phyloP scores from a whole-genome alignment of 73 alveolate species.

The Uronychia binucleata region DNA sequence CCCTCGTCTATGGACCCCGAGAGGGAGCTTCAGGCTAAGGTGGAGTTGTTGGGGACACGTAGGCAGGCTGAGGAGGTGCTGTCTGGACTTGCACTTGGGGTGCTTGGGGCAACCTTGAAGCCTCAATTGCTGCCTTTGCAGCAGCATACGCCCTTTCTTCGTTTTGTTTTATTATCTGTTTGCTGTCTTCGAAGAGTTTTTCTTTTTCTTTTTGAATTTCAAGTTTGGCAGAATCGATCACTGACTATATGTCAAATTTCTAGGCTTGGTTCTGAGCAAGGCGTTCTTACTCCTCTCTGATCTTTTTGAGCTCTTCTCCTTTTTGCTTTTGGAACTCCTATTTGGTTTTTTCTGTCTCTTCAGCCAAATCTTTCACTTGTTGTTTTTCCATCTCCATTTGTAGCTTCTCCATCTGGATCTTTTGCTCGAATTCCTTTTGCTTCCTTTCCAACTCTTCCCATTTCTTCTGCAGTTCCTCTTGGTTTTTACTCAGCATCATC shows the following conservation, averaged over 20 bases:
- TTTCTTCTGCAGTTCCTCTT: conserved; percentile 21
- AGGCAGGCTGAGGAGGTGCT: background rate
- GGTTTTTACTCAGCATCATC: conserved; percentile 8
- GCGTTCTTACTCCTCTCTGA: background rate
- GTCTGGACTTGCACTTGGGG: background rate
- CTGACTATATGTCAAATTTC: background rate
- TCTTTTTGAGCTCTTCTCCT: background rate
- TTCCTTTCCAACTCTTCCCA: conserved; percentile 48
- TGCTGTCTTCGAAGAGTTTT: background rate
- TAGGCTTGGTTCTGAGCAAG: background rate
- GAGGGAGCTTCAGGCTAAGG: background rate
- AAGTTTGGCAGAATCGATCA: background rate
- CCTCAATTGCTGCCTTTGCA: background rate
- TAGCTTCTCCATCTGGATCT: background rate
- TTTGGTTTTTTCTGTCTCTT: background rate
- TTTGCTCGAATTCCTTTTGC: conserved; percentile 31
- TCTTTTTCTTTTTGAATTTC: background rate
- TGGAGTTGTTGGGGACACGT: background rate
- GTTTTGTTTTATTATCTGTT: no score
- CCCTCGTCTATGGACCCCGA: background rate
- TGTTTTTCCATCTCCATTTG: conserved; percentile 11
- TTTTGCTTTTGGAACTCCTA: background rate
- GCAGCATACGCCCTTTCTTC: background rate
- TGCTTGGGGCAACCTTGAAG: background rate
- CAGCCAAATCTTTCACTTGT: conserved; percentile 7